Conservation (phyloP, 192 early-diverging fungal genomes). For the Entomortierella lignicola region DNA sequence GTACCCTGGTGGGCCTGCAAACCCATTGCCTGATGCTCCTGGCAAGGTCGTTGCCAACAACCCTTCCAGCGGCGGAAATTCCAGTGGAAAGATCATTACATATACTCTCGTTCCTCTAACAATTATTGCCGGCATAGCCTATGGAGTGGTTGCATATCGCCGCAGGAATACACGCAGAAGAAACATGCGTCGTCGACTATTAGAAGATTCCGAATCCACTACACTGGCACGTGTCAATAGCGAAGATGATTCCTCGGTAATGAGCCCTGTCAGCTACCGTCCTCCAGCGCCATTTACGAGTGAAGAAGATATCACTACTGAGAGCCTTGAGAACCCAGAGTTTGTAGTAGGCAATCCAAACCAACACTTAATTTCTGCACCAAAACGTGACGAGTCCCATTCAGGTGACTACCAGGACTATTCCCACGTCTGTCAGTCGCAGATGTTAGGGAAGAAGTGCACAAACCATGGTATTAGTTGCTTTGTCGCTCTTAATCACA, state of each 20-base stretch:
- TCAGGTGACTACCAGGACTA: constrained; percentile 39
- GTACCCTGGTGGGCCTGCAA: neutral
- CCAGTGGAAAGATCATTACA: constrained; percentile 7
- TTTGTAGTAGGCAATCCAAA: constrained; percentile 5
- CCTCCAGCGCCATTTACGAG: constrained; percentile 49
- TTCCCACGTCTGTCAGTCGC: constrained; percentile 43
- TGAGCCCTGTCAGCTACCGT: constrained; percentile 40
- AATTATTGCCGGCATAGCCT: constrained; percentile 24
- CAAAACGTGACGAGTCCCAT: constrained; percentile 34
- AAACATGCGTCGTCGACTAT: constrained; percentile 14
- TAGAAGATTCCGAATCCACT: constrained; percentile 27
- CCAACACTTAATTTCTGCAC: constrained; percentile 29
- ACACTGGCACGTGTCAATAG: neutral
- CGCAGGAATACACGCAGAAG: constrained; percentile 25
- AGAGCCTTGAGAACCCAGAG: constrained; percentile 19
- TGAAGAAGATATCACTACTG: constrained; percentile 35
- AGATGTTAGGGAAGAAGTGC: constrained; percentile 40
- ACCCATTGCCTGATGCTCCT: neutral
- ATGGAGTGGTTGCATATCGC: constrained; percentile 42
- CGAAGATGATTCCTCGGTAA: constrained; percentile 13
- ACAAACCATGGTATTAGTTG: constrained; percentile 50
- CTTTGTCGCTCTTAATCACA: constrained; percentile 49
- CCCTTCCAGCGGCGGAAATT: neutral
- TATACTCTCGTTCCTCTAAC: constrained; percentile 36
- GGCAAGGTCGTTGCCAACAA: constrained; percentile 1